phyloP scores from a whole-genome alignment of 2,329 filamentous ascomycete species.

The Penicillium brasilianum region DNA sequence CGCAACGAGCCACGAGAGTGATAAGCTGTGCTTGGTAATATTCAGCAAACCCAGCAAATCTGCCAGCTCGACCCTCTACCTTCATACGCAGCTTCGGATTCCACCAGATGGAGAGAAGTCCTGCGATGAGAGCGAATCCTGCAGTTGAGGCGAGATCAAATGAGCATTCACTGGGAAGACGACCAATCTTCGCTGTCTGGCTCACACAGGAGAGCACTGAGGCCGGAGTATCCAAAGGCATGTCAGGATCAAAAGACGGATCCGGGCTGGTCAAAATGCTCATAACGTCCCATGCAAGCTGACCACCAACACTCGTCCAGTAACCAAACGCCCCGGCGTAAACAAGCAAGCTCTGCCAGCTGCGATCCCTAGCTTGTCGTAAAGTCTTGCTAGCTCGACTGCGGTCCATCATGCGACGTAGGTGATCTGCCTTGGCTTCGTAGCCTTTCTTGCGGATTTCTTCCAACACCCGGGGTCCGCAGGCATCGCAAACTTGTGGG shows the following conservation, averaged over 20 bases:
- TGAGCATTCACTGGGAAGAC: constrained; percentile 36
- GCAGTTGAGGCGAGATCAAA: constrained; percentile 41
- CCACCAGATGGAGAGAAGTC: constrained; percentile 55
- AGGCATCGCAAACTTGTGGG: constrained; percentile 83
- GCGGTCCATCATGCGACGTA: constrained; percentile 75
- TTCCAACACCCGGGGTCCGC: constrained; percentile 73
- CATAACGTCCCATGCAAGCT: constrained; percentile 50
- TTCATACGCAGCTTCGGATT: constrained; percentile 54
- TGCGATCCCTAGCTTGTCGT: constrained; percentile 41
- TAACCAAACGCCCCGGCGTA: constrained; percentile 50
- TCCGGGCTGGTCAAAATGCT: constrained; percentile 37
- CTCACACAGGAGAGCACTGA: constrained; percentile 31
- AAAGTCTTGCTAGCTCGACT: constrained; percentile 48
- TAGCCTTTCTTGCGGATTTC: constrained; percentile 75
- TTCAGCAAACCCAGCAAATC: constrained; percentile 49
- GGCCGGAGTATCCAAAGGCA: constrained; percentile 17
- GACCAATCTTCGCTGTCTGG: constrained; percentile 25
- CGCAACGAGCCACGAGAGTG: constrained; percentile 50
- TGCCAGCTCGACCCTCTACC: constrained; percentile 47
- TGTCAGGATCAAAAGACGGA: constrained; percentile 19
- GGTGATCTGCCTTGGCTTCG: constrained; percentile 79
- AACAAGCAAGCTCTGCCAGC: constrained; percentile 52
- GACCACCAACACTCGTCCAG: constrained; percentile 50
- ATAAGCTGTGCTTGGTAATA: constrained; percentile 56
- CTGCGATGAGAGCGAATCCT: constrained; percentile 47